A percentile compares a stretch with the other conserved stretches of the same genome.
Evolutionary conservation across 169 alveolate species (phyloP).

Genomic region (Plasmodium yoelii): DNA sequence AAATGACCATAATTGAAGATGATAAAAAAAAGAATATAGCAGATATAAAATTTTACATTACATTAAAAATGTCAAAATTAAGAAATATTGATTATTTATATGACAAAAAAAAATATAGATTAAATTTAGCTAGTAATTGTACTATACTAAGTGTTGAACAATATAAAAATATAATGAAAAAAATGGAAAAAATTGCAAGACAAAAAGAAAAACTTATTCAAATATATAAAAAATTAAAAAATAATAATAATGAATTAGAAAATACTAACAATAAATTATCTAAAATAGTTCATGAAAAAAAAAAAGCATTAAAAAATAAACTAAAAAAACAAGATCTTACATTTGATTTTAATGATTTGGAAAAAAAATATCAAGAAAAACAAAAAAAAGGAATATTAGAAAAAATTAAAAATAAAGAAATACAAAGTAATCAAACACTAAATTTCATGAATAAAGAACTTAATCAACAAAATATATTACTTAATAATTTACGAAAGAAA

Average conservation of each 20-base stretch:
- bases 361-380: conserved; percentile 68
- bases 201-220: conserved; percentile 21
- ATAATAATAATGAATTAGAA: conserved; percentile 42
- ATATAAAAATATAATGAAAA: conserved; percentile 29
- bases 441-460: conserved; percentile 22
- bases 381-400: conserved; percentile 60
- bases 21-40: conserved; percentile 65
- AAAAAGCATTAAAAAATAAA: conserved; percentile 39
- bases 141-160: conserved; percentile 43
- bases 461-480: not conserved
- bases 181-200: conserved; percentile 9
- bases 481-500: conserved; percentile 25
- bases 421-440: conserved; percentile 19
- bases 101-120: conserved; percentile 71
- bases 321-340: conserved; percentile 50
- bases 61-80: conserved; percentile 42
- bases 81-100: conserved; percentile 66
- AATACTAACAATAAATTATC: conserved; percentile 22
- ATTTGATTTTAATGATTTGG: conserved; percentile 62
- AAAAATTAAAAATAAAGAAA: conserved; percentile 52
- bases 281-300: conserved; percentile 40
- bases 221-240: conserved; percentile 21
- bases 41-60: conserved; percentile 40
- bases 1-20: conserved; percentile 48
- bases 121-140: conserved; percentile 45